These are phyloP conservation scores for Trametes maxima DNA, from an alignment of 768 basidiomycete genomes.

Conservation along the genomic window DNA sequence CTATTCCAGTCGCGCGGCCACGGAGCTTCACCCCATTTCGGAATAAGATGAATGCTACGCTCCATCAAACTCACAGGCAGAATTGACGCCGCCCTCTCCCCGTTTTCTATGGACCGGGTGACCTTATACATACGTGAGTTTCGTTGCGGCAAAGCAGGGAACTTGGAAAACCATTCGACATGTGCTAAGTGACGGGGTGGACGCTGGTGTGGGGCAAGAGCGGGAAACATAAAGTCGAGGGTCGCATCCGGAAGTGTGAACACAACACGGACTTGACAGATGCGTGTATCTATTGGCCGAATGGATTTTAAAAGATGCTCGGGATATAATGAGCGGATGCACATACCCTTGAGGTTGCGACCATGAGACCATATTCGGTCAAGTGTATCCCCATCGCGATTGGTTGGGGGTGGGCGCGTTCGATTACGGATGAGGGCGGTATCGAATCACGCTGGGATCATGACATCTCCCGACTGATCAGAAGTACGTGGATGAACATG, in stretches of 20 bases:
- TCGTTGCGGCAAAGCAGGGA: conserved; percentile 21
- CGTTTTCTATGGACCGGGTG: neutral
- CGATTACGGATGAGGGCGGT: conserved; percentile 33
- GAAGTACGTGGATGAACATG: conserved; percentile 31
- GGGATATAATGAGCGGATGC: neutral
- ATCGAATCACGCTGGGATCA: conserved; percentile 37
- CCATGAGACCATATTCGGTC: neutral
- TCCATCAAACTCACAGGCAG: conserved; percentile 29
- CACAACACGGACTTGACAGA: conserved; percentile 31
- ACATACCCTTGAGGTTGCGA: neutral
- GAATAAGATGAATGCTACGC: conserved; percentile 37
- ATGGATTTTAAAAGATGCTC: too few species aligned
- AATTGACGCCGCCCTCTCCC: conserved; percentile 23
- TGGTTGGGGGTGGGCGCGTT: too few species aligned
- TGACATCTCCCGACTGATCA: conserved; percentile 12
- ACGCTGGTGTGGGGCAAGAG: neutral
- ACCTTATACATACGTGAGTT: conserved; percentile 33
- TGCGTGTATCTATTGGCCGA: conserved; percentile 30
- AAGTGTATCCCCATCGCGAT: neutral
- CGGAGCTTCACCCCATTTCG: conserved; percentile 35
- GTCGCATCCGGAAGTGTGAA: conserved; percentile 24
- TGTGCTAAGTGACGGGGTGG: conserved; percentile 30
- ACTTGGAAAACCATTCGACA: conserved; percentile 35
- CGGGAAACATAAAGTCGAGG: neutral
- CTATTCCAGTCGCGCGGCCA: conserved; percentile 35